Conservation (phyloP, 139 green algal genomes). For the Micractinium sp. region DNA sequence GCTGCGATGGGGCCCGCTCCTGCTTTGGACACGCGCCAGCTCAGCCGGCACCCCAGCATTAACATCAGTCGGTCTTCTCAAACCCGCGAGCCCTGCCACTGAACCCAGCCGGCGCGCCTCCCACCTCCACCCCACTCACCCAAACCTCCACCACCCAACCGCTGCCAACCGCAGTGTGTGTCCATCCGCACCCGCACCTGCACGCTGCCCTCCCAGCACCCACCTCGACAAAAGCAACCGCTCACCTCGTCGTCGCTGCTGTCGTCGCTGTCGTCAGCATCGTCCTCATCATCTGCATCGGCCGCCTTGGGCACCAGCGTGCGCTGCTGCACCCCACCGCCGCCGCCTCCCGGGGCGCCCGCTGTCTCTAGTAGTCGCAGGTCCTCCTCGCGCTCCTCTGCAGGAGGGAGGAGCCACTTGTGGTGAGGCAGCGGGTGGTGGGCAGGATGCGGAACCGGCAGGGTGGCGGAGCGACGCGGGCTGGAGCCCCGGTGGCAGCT, state of each 20-base stretch:
- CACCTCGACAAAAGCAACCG: no score
- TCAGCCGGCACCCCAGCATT: not conserved
- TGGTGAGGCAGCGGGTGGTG: not conserved
- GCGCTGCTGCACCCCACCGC: constrained; percentile 20
- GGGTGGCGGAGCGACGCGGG: not conserved
- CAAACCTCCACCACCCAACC: not conserved
- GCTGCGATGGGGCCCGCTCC: not conserved
- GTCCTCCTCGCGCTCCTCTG: constrained; percentile 84
- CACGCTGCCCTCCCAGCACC: not conserved
- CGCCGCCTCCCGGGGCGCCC: constrained; percentile 29
- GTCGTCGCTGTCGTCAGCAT: constrained; percentile 62
- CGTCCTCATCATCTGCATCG: constrained; percentile 83
- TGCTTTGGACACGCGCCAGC: not conserved
- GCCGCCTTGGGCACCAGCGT: constrained; percentile 77
- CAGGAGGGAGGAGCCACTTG: not conserved
- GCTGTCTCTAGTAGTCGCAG: constrained; percentile 76
- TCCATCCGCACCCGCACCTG: no score
- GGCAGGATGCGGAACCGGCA: not conserved
- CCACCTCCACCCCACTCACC: not conserved
- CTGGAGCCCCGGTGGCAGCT: not conserved
- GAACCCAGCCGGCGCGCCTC: not conserved
- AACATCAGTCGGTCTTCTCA: no score
- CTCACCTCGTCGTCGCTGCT: constrained; percentile 78
- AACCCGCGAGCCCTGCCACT: no score
- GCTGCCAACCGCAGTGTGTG: no score